These are phyloP conservation scores for Candida silvatica DNA, from an alignment of 805 yeast genomes.

Conservation along the genomic window DNA sequence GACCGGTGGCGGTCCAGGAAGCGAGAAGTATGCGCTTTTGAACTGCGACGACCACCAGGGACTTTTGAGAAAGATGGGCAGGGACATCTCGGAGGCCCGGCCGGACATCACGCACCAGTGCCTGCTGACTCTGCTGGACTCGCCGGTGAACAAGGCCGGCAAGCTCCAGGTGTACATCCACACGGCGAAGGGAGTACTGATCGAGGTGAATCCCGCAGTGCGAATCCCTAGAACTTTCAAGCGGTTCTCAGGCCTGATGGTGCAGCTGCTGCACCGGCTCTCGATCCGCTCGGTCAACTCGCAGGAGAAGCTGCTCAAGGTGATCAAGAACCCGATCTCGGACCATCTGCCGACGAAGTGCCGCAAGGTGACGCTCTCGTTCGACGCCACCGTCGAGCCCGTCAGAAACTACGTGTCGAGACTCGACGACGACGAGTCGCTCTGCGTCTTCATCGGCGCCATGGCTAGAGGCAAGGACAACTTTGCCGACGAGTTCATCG, in stretches of 20 bases:
- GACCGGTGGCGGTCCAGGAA: slow-evolving; percentile 59
- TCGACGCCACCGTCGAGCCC: slow-evolving; percentile 81
- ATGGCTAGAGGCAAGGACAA: slow-evolving; percentile 98
- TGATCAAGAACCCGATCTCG: slow-evolving; percentile 93
- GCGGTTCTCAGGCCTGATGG: slow-evolving; percentile 97
- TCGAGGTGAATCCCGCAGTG: slow-evolving; percentile 93
- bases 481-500: slow-evolving; percentile 95
- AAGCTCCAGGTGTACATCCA: slow-evolving; percentile 93
- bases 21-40: slow-evolving; percentile 86
- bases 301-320: slow-evolving; percentile 88
- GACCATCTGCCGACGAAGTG: slow-evolving; percentile 96
- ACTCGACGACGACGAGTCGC: slow-evolving; percentile 81
- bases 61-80: slow-evolving; percentile 85
- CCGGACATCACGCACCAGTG: slow-evolving; percentile 99
- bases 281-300: slow-evolving; percentile 92
- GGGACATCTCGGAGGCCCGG: slow-evolving; percentile 96
- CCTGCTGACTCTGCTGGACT: slow-evolving; percentile 83
- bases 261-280: slow-evolving; percentile 85
- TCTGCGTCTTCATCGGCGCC: slow-evolving; percentile 98
- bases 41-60: slow-evolving; percentile 99
- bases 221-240: slow-evolving; percentile 98
- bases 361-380: slow-evolving; percentile 84
- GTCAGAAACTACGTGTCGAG: slow-evolving; percentile 82
- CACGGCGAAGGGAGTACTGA: slow-evolving; percentile 88
- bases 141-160: slow-evolving; percentile 98